Evolutionary conservation across 371 early-diverging fungal genomes (phyloP), one percentile per base, ranked within the genome.

Genomic region (Mortierella polycephala): DNA sequence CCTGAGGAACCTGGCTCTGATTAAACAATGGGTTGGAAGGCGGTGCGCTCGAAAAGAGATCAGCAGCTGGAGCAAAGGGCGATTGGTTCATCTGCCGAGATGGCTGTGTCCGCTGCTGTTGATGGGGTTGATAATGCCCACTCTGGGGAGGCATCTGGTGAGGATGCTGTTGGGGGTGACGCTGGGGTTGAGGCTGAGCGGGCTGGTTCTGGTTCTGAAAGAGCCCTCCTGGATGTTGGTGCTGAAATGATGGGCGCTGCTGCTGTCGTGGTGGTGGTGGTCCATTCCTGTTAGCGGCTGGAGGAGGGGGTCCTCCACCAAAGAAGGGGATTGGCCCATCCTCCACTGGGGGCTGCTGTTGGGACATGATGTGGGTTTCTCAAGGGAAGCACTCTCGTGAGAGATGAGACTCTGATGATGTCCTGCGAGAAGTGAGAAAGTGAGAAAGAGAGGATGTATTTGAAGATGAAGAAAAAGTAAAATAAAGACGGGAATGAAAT

Each of bases 321-420:
- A 76, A 71, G 77, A 76, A 71, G 30, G 77, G 77, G 62, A 76
- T 76, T 20, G 71, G 72, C n/a, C 67, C 77, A 54, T 76, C 77
- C 44, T 68, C 57, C 56, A 64, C 68, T 3, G 71, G 68, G 50
- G 60, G 71, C 67, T 60, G 75, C 47, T 64, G 62, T 20, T 68
- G 61, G 53, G 75, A 55, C 75, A 74, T 74, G 53, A 55, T 57
- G 58, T 21, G 16, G 57, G n/a, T 56, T 39, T 46, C 46, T 44
- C 42, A 45, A 46, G 64, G 57, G 30, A 30, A 30, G 30, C 30
- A 30, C 30, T 30, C 30, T 30, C 30, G 30, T 30, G 30, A 30
- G 30, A 30, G 20, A 51, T 4, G 51, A 51, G 13, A 46, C 57
- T 30, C 23, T 57, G 20, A 8, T 37, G 23, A 10, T 55, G 23